Evolutionary conservation across 2,329 filamentous ascomycete genomes (phyloP), one percentile per base, ranked within the genome.

Genomic region (Trichophyton mentagrophytes): DNA sequence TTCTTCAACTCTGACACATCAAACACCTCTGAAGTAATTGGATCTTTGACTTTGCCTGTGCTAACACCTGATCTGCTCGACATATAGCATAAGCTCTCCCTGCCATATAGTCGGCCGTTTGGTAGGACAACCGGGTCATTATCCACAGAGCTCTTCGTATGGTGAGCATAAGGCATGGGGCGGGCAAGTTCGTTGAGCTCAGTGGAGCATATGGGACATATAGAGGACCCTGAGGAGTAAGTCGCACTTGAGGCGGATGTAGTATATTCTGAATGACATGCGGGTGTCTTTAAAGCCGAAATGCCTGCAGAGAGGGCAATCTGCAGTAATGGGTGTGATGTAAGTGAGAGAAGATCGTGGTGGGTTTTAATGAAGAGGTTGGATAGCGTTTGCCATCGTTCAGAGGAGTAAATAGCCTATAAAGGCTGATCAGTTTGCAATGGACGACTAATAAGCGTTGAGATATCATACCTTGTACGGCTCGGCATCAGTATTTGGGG

Each of bases 171-270:
- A 0, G 93, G 93, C 51, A 99, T 88, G 67, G 87, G 86, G 58
- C 86, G 81, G 1, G 93, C 92, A 38, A 99, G 82, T 68, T 91
- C 88, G 72, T 97, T 97, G 61, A 99, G 82, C 74, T 99, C 93
- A 0, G 88, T 93, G 56, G 88, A 93, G 78, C 93, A 99, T 69
- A 99, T 97, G 2, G 93, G 93, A 68, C 93, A 99, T 47, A 97
- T 85, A 57, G 85, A 86, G 6, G 88, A 86, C 36, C 58, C 58
- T 1, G 84, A 85, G 0, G 87, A 81, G 30, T 76, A 77, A 55
- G 77, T 74, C 20, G 76, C 76, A 60, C 78, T 79, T 13, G 78
- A 78, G 13, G 76, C 80, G 8, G 81, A 80, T 0, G 82, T 80
- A 3, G 82, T 77, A 66, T 80, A 81, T 22, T 79, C 77, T 1